Base-by-base conservation (phyloP, 176 grass and related monocot genomes). In the Eleusine indica region DNA sequence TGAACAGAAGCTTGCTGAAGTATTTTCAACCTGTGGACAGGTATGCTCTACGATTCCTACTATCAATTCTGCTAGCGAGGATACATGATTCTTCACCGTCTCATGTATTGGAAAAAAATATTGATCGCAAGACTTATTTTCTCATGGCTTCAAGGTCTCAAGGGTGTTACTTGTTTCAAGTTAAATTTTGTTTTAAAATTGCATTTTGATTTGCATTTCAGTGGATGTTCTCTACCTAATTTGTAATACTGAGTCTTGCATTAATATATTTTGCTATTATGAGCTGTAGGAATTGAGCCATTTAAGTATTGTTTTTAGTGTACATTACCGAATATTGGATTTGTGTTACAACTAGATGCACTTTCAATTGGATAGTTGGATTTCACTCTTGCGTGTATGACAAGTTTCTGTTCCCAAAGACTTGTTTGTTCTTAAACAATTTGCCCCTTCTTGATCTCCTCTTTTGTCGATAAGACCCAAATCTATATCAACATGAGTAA, bases 1-100 rank as follows among this genome's bases (percentile, higher is more conserved):
- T 71, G 95, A 98, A 76, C 92, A 98, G 92, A 98, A 89, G 73
- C 95, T 98, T 84, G 95, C 95, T 77, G 95, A 98, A 80, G 82
- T 98, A 84, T 98, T 98, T 79, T 81, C 89, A 66, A 89, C 87
- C 51, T 98, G 92, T 86, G 95, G 95, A 49, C 95, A 93, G 79
- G 95, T 95, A 86, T 88, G 79, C 81, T 82, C 49, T 71, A 67
- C 16, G 15, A 71, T 60, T 84, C 11, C 68, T 62, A 53, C 5
- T 76, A 5, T 70, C 73, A 21, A 80, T 32, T 80, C 46, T 14
- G 13, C 4, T 75, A 30, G 3, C 32, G 32, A 43, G 3, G 25
- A 25, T 41, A 69, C 70, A 51, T 56, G 18, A 53, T 69, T 19
- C 53, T 44, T 70, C 4, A 42, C 43, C 54, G 2, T 22, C 58